These are phyloP conservation scores for Panicum miliaceum DNA, from an alignment of 176 grass and related monocot genomes.

Conservation along the genomic window DNA sequence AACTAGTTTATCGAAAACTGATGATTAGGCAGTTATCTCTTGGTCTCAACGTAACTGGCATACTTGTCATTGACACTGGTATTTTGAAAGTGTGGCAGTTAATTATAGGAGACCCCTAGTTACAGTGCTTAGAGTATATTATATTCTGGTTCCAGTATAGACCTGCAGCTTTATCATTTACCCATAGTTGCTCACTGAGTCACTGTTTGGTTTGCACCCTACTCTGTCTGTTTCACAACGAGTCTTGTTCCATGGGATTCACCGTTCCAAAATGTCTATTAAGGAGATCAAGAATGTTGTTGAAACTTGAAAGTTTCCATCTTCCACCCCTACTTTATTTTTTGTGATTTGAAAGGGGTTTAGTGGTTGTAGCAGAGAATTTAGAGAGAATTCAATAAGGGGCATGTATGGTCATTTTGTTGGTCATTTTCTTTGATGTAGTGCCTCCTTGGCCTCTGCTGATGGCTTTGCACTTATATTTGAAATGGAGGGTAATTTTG, in stretches of 20 bases:
- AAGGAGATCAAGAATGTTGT: too few relatives aligned
- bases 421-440: too few relatives aligned
- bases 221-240: too few relatives aligned
- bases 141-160: not conserved
- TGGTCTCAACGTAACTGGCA: not conserved
- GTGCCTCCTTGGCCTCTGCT: not conserved
- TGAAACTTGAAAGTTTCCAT: too few relatives aligned
- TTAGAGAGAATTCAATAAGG: not conserved
- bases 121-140: not conserved
- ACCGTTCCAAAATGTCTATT: not conserved
- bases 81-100: slow-evolving; percentile 17
- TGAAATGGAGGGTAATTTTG: not conserved
- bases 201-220: too few relatives aligned
- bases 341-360: not conserved
- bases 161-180: not conserved
- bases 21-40: slow-evolving; percentile 1
- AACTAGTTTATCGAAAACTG: slow-evolving; percentile 6
- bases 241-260: too few relatives aligned
- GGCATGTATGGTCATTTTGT: not conserved
- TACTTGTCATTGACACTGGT: not conserved
- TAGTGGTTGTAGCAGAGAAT: not conserved
- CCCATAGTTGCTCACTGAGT: too few relatives aligned
- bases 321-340: too few relatives aligned
- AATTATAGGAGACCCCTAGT: not conserved
- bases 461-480: not conserved